Evolutionary conservation across 495 filamentous ascomycete species (phyloP).

Genomic region (Penicillium daleae): DNA sequence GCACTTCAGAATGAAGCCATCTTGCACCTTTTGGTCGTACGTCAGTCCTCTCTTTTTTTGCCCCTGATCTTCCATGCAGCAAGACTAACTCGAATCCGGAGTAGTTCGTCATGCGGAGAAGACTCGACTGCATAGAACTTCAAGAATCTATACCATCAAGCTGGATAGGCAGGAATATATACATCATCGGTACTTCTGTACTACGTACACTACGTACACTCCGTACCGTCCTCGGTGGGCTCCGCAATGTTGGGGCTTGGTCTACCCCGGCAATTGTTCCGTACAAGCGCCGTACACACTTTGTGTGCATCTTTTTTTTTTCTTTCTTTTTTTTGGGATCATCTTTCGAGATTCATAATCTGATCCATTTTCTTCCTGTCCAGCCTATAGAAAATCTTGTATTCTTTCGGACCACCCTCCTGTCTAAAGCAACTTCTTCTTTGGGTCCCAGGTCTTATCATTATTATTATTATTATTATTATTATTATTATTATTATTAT

Average conservation of each 20-base stretch:
- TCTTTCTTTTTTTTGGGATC: neutral
- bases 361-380: neutral
- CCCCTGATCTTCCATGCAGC: conserved; percentile 38
- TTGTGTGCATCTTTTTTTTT: neutral
- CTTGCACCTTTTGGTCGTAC: conserved; percentile 29
- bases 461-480: conserved; percentile 11
- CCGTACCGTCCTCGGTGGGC: too few species aligned
- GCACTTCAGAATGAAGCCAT: conserved; percentile 41
- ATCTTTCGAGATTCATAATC: conserved; percentile 2
- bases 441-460: conserved; percentile 8
- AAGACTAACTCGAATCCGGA: conserved; percentile 16
- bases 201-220: too few species aligned
- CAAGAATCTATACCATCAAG: neutral
- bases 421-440: conserved; percentile 1
- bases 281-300: conserved; percentile 4
- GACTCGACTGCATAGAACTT: neutral
- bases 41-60: conserved; percentile 23
- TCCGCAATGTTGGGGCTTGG: neutral
- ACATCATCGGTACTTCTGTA: neutral
- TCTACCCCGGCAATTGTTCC: conserved; percentile 8
- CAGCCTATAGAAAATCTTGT: neutral
- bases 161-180: neutral
- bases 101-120: conserved; percentile 8
- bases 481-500: conserved; percentile 15
- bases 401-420: neutral